phyloP scores from a whole-genome alignment of 2,329 filamentous ascomycete genomes.

The Aspergillus fumigatiaffinis region DNA sequence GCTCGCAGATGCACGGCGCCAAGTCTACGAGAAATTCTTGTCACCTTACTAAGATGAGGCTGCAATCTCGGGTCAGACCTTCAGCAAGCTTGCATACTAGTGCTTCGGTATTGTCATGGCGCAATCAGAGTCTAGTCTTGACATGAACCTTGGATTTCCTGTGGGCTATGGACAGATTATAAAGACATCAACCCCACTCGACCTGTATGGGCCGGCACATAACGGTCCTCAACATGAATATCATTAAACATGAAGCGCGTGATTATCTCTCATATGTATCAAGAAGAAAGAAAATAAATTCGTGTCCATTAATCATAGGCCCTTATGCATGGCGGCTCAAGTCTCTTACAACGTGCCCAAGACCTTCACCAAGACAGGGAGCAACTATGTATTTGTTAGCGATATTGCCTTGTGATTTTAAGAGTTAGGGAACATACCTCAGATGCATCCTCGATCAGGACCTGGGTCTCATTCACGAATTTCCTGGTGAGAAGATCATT shows the following conservation, averaged over 20 bases:
- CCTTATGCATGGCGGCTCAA: slow-evolving; percentile 7
- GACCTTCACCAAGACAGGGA: slow-evolving; percentile 27
- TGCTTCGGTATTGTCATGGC: background rate
- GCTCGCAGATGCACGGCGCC: background rate
- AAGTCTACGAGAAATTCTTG: background rate
- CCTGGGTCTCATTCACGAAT: slow-evolving; percentile 26
- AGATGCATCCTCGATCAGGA: slow-evolving; percentile 26
- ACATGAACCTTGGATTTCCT: background rate
- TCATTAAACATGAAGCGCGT: slow-evolving; percentile 16
- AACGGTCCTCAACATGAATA: slow-evolving; percentile 45
- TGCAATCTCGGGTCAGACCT: background rate
- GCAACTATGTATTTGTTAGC: slow-evolving; percentile 21
- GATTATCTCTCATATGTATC: slow-evolving; percentile 10
- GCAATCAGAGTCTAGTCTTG: background rate
- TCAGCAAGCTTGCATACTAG: background rate
- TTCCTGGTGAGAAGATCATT: slow-evolving; percentile 15
- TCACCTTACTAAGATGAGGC: background rate
- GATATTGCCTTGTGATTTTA: background rate
- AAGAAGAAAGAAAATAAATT: slow-evolving; percentile 12
- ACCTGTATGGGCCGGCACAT: slow-evolving; percentile 57
- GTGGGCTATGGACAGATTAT: slow-evolving; percentile 3
- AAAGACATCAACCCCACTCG: slow-evolving; percentile 20
- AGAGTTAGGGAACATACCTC: slow-evolving; percentile 18
- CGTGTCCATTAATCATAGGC: slow-evolving; percentile 22
- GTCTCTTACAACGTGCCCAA: slow-evolving; percentile 24